These are phyloP conservation scores for Pyrenophora graminea DNA, from an alignment of 2,329 filamentous ascomycete genomes.

Conservation along the genomic window DNA sequence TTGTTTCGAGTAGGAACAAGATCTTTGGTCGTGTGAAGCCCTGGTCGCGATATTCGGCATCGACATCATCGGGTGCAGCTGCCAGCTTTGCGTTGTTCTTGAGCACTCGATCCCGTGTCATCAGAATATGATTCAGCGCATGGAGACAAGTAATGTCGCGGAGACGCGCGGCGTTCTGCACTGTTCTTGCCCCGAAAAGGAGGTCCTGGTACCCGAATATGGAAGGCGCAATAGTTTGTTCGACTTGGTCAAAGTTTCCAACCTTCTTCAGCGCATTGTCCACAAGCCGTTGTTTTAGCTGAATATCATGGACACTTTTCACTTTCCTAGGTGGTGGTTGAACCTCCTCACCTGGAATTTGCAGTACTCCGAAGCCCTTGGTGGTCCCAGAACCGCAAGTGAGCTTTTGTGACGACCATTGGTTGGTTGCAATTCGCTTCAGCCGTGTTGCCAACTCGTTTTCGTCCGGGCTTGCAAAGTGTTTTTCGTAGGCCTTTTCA, in stretches of 20 bases:
- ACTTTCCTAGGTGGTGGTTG: conserved; percentile 25
- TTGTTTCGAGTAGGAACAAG: conserved; percentile 85
- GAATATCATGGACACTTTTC: conserved; percentile 32
- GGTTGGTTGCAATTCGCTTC: conserved; percentile 52
- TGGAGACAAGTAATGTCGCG: conserved; percentile 79
- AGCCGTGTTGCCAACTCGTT: conserved; percentile 59
- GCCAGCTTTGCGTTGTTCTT: conserved; percentile 86
- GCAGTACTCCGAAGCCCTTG: conserved; percentile 25
- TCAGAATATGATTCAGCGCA: conserved; percentile 88
- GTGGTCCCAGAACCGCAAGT: conserved; percentile 28
- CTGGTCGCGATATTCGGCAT: conserved; percentile 80
- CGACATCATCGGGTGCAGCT: conserved; percentile 65
- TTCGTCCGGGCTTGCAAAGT: conserved; percentile 74
- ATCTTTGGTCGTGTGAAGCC: conserved; percentile 95
- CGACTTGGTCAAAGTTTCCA: conserved; percentile 62
- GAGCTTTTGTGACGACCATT: conserved; percentile 54
- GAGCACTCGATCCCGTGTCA: conserved; percentile 86
- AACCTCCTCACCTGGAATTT: conserved; percentile 28
- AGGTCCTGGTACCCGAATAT: conserved; percentile 85
- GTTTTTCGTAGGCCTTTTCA: conserved; percentile 76
- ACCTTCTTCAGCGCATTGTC: conserved; percentile 38
- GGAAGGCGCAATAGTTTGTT: conserved; percentile 69
- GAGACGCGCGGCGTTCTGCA: conserved; percentile 69
- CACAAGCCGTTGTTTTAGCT: conserved; percentile 40
- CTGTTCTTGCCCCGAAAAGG: conserved; percentile 72